Evolutionary conservation across 2,329 filamentous ascomycete species (phyloP).

Genomic region (Cadophora luteo-olivacea): DNA sequence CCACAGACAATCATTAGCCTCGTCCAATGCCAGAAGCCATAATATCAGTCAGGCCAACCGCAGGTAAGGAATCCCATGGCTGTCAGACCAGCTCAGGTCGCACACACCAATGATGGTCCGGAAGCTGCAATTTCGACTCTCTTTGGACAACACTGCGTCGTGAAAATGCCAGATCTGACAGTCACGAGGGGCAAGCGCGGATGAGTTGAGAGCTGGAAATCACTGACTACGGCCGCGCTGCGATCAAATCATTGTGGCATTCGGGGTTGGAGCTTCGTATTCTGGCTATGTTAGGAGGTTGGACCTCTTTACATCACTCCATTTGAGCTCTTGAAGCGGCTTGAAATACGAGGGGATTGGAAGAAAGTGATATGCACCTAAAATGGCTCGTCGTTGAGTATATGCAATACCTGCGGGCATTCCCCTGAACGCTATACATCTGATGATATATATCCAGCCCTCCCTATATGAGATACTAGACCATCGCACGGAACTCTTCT

Average conservation of each 20-base stretch:
- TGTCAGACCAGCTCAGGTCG: conserved; percentile 24
- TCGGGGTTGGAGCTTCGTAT: background rate
- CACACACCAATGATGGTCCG: conserved; percentile 30
- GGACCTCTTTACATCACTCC: background rate
- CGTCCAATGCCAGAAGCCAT: conserved; percentile 16
- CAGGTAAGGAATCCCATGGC: conserved; percentile 22
- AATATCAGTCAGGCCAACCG: conserved; percentile 4
- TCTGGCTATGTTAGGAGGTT: background rate
- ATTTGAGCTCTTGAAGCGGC: background rate
- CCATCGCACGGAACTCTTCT: conserved; percentile 14
- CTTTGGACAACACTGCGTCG: conserved; percentile 34
- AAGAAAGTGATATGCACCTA: conserved; percentile 23
- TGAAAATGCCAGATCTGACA: conserved; percentile 8
- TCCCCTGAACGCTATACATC: background rate
- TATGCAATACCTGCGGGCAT: background rate
- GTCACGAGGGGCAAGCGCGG: conserved; percentile 1
- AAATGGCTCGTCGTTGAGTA: conserved; percentile 13
- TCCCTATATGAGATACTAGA: background rate
- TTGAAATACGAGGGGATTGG: background rate
- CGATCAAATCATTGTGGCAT: background rate
- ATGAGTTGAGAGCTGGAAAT: conserved; percentile 10
- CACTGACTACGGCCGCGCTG: background rate
- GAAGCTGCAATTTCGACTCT: conserved; percentile 29
- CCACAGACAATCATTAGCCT: conserved; percentile 17
- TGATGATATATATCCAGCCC: conserved; percentile 12